Base-by-base conservation (phyloP, 1,284 basidiomycete genomes). In the Ganoderma lingzhi region DNA sequence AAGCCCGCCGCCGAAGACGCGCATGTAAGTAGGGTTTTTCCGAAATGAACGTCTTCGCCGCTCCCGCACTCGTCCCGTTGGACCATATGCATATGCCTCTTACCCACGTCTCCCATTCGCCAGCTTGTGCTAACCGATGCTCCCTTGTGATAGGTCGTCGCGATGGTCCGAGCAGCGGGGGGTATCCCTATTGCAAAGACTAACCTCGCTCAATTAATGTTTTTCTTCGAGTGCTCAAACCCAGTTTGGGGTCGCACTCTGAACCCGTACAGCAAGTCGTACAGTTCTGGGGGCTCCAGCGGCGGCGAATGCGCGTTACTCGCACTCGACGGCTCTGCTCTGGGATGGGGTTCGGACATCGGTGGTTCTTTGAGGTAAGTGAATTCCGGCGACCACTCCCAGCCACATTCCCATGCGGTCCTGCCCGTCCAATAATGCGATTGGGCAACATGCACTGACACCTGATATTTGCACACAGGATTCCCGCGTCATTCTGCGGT, bases 201-300 rank as follows among this genome's bases (percentile, higher is more conserved):
- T 23, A 96, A 96, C 77, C 84, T 93, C 19, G 87, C 90, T 2
- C 92, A 96, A 80, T 95, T 94, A 0, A 89, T 97, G 85, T 88
- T 96, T 69, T 88, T 92, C 2, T 96, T 96, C 75, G 96, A 97
- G 80, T 95, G 94, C 77, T 81, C 80, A 23, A 97, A 97, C 76
- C 93, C 94, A 1, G 80, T 96, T 9, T 97, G 91, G 84, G 94
- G 94, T 0, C 82, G 85, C 15, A 90, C 93, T 0, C 81, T 82
- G 37, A 95, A 96, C 76, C 95, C 95, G 0, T 90, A 90, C 81
- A 88, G 86, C 69, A 78, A 84, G 12, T 78, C 82, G 1, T 90
- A 91, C 75, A 92, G 90, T 0, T 87, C 85, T 62, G 95, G 95
- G 23, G 95, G 95, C 6, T 91, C 89, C 59, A 90, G 90, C 5